Evolutionary conservation across 495 filamentous ascomycete species (phyloP).

Genomic region (Copromyces sp.): DNA sequence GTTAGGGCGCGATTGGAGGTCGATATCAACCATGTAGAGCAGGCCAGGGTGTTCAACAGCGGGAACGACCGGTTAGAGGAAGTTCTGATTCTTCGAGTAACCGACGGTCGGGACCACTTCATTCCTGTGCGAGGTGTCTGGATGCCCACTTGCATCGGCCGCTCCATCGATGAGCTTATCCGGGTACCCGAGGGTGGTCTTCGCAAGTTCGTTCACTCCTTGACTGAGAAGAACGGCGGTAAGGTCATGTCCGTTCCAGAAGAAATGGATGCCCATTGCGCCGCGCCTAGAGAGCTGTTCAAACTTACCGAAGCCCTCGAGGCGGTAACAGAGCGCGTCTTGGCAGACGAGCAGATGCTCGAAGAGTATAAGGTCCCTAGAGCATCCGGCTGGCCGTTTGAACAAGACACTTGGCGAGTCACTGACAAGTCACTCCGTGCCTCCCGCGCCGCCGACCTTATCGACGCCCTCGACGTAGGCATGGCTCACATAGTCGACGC

Average conservation of each 20-base stretch:
- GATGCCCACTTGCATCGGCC: conserved; percentile 73
- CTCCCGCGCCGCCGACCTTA: conserved; percentile 29
- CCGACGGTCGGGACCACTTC: conserved; percentile 82
- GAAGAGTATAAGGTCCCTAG: conserved; percentile 49
- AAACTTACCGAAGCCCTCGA: conserved; percentile 78
- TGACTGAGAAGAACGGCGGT: conserved; percentile 12
- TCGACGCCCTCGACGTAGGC: conserved; percentile 64
- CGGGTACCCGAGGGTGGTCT: conserved; percentile 69
- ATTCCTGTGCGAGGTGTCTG: conserved; percentile 68
- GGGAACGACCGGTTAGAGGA: conserved; percentile 60
- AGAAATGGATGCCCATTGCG: conserved; percentile 33
- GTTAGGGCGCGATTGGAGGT: conserved; percentile 56
- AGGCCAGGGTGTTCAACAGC: conserved; percentile 65
- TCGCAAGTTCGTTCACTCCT: conserved; percentile 34
- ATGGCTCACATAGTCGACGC: conserved; percentile 37
- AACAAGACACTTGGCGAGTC: conserved; percentile 28
- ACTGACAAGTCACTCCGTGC: conserved; percentile 17
- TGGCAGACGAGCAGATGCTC: conserved; percentile 80
- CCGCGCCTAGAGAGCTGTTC: conserved; percentile 72
- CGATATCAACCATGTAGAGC: conserved; percentile 49
- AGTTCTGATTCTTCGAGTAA: conserved; percentile 79
- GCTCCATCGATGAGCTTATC: conserved; percentile 73
- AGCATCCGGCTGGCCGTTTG: conserved; percentile 66
- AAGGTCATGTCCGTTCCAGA: conserved; percentile 29
- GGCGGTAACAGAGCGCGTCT: conserved; percentile 55